Conservation (phyloP, 1,284 basidiomycete species). For the Ganoderma lucidum region DNA sequence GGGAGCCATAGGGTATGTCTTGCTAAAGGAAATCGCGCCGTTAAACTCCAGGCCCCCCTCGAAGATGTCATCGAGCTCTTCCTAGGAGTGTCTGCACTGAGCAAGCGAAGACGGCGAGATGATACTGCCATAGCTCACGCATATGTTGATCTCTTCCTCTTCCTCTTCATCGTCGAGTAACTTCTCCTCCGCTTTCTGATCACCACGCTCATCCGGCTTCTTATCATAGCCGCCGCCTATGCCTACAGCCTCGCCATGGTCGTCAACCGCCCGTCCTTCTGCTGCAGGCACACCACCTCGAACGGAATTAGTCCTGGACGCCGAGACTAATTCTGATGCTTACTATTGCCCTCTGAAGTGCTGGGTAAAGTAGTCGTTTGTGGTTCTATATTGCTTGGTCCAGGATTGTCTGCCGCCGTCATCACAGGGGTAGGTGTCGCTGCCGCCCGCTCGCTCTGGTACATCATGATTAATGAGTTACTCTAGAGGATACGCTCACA, state of each 20-base stretch:
- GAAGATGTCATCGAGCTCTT: conserved; percentile 1
- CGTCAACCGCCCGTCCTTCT: neutral
- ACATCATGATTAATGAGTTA: neutral
- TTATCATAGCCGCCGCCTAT: neutral
- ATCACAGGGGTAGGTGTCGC: neutral
- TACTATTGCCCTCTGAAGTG: neutral
- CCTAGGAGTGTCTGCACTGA: neutral
- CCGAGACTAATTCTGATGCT: neutral
- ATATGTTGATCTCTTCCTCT: neutral
- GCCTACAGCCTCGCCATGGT: neutral
- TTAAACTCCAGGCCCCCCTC: conserved; percentile 27
- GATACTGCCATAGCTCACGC: neutral
- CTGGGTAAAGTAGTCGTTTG: neutral
- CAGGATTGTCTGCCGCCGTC: neutral
- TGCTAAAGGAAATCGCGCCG: conserved; percentile 34
- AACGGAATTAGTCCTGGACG: neutral
- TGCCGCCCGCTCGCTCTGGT: neutral
- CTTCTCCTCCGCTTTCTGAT: neutral
- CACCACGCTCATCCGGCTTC: neutral
- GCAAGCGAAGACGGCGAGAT: neutral
- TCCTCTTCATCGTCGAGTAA: neutral
- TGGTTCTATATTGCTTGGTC: neutral
- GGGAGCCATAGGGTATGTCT: conserved; percentile 34
- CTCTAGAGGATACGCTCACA: neutral
- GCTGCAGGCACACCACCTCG: neutral